Evolutionary conservation across 129 eudicot genomes (phyloP).

Genomic region (Glebionis coronaria): DNA sequence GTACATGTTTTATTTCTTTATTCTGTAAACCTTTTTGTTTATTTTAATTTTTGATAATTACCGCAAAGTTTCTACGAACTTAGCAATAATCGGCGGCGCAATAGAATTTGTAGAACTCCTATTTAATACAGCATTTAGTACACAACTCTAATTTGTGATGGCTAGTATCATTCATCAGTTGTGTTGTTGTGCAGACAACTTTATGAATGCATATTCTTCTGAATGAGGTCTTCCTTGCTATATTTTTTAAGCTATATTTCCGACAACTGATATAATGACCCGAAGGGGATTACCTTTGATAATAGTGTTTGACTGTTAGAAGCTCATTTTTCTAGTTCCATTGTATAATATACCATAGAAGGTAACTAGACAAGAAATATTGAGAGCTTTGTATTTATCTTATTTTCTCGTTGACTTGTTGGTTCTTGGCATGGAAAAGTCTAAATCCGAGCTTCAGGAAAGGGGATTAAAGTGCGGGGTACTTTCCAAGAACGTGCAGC

Average conservation of each 20-base stretch:
- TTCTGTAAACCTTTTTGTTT: background rate
- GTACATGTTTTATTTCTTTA: slow-evolving; percentile 37
- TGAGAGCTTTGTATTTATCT: background rate
- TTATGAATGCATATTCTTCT: background rate
- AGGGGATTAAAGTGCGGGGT: slow-evolving; percentile 94
- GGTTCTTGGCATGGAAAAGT: slow-evolving; percentile 87
- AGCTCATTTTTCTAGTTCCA: background rate
- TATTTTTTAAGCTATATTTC: background rate
- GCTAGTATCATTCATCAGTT: background rate
- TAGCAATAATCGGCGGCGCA: too few species aligned
- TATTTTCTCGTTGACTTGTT: slow-evolving; percentile 16
- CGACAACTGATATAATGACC: slow-evolving; percentile 9
- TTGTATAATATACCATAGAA: background rate
- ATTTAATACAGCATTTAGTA: background rate
- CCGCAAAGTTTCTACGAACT: background rate
- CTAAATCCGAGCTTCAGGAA: slow-evolving; percentile 81
- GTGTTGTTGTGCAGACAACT: background rate
- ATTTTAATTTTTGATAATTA: background rate
- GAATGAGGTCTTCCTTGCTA: background rate
- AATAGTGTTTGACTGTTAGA: background rate
- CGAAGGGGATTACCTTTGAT: background rate
- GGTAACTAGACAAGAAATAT: background rate
- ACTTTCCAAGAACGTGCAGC: slow-evolving; percentile 94
- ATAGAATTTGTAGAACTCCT: background rate
- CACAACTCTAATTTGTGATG: background rate